Conservation (phyloP, 2,329 filamentous ascomycete genomes). For the Phaeosphaeriaceae sp. region DNA sequence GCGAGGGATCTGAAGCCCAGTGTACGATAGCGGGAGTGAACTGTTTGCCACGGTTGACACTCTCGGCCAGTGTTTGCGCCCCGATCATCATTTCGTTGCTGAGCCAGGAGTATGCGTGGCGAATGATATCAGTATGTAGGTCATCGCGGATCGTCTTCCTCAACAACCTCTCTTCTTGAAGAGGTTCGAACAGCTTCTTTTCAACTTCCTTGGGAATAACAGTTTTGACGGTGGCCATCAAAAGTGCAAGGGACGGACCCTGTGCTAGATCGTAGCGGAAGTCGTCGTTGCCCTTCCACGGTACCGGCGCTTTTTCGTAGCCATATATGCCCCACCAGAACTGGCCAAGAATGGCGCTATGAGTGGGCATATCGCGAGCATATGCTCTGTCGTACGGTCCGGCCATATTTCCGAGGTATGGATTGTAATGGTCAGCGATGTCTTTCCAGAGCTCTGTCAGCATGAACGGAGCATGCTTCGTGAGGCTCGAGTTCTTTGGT, state of each 20-base stretch:
- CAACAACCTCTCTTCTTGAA: slow-evolving; percentile 2
- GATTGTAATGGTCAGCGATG: slow-evolving; percentile 48
- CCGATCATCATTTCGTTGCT: slow-evolving; percentile 56
- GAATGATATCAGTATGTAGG: slow-evolving; percentile 37
- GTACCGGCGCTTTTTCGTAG: slow-evolving; percentile 48
- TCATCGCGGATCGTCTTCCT: slow-evolving; percentile 32
- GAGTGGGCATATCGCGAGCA: slow-evolving; percentile 50
- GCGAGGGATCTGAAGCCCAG: slow-evolving; percentile 53
- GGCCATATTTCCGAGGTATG: slow-evolving; percentile 46
- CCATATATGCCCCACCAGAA: slow-evolving; percentile 57
- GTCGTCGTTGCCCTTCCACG: slow-evolving; percentile 50
- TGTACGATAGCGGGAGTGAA: slow-evolving; percentile 56
- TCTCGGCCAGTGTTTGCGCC: slow-evolving; percentile 13
- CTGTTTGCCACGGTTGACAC: slow-evolving; percentile 28
- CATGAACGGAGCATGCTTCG: slow-evolving; percentile 37
- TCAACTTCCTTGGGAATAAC: slow-evolving; percentile 8
- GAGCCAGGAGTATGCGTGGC: slow-evolving; percentile 53
- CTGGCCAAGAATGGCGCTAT: slow-evolving; percentile 52
- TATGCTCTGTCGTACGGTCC: slow-evolving; percentile 52
- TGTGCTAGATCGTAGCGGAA: slow-evolving; percentile 54
- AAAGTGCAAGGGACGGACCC: slow-evolving; percentile 51
- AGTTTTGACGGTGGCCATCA: slow-evolving; percentile 22
- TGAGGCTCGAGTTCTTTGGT: slow-evolving; percentile 37
- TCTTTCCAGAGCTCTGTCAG: slow-evolving; percentile 46
- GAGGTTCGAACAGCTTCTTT: slow-evolving; percentile 2